These are phyloP conservation scores for Podaxis sp. DNA, from an alignment of 768 basidiomycete species.

Conservation along the genomic window DNA sequence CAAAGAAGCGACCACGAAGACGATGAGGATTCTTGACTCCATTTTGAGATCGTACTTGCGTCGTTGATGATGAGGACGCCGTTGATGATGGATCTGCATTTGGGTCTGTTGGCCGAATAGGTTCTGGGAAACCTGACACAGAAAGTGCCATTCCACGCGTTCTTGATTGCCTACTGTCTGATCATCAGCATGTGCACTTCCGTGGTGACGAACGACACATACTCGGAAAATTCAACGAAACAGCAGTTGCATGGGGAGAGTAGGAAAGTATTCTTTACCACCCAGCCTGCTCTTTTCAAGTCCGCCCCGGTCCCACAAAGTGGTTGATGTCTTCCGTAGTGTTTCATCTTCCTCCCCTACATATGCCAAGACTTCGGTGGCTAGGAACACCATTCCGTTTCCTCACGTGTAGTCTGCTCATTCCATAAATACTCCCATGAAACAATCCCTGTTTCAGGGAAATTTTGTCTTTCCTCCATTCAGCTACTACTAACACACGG, in stretches of 20 bases:
- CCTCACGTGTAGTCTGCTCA: background rate
- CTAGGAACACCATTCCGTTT: background rate
- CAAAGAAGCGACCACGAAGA: background rate
- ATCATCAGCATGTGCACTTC: background rate
- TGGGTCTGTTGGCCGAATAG: background rate
- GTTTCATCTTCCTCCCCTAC: conserved; percentile 2
- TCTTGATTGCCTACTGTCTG: background rate
- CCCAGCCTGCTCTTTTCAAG: background rate
- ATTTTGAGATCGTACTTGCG: background rate
- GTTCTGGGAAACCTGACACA: conserved; percentile 11
- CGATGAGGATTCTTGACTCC: background rate
- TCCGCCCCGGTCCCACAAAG: background rate
- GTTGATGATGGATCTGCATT: background rate
- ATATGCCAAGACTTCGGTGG: background rate
- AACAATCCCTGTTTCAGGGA: background rate
- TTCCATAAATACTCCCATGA: conserved; percentile 10
- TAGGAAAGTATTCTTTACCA: background rate
- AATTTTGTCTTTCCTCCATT: background rate
- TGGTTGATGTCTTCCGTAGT: background rate
- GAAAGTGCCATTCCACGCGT: background rate
- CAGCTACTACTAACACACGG: background rate
- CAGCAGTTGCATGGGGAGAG: background rate
- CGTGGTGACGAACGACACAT: background rate
- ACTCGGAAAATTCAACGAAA: background rate
- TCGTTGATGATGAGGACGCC: background rate